Percentiles rank a stretch among this genome's conserved stretches.
phyloP scores from a whole-genome alignment of 257 asterid species.

The Plantago elongata region DNA sequence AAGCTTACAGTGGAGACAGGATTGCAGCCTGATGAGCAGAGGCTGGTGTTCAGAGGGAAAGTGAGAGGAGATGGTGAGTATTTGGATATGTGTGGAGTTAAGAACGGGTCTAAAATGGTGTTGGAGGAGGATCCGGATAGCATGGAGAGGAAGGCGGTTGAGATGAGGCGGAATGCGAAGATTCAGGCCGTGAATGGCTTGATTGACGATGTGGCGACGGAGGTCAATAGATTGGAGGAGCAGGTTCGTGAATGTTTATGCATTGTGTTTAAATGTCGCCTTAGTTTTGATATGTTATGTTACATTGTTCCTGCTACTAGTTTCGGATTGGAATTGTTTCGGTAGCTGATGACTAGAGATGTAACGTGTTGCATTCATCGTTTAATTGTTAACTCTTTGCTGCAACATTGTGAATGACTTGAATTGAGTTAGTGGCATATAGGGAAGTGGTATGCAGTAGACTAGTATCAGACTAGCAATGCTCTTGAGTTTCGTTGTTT shows the following conservation, averaged over 20 bases:
- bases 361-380: too few relatives aligned
- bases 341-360: too few relatives aligned
- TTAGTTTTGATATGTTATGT: too few relatives aligned
- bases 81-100: constrained; percentile 58
- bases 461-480: too few relatives aligned
- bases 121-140: constrained; percentile 53
- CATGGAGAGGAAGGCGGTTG: constrained; percentile 36
- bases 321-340: too few relatives aligned
- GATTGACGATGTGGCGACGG: constrained; percentile 39
- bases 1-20: constrained; percentile 48
- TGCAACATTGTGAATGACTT: too few relatives aligned
- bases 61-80: constrained; percentile 60
- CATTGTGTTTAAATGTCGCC: neutral
- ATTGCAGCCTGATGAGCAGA: constrained; percentile 50
- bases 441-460: too few relatives aligned
- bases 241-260: constrained; percentile 41
- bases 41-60: constrained; percentile 51
- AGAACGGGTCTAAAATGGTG: constrained; percentile 53
- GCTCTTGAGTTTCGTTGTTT: too few relatives aligned
- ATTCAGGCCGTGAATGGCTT: constrained; percentile 44
- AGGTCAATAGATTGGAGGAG: constrained; percentile 50
- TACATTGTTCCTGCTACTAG: too few relatives aligned
- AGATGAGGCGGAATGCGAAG: constrained; percentile 52
- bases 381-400: too few relatives aligned
- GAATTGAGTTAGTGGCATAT: too few relatives aligned